Evolutionary conservation across 73 alveolate genomes (phyloP).

Genomic region (Breviolum minutum): DNA sequence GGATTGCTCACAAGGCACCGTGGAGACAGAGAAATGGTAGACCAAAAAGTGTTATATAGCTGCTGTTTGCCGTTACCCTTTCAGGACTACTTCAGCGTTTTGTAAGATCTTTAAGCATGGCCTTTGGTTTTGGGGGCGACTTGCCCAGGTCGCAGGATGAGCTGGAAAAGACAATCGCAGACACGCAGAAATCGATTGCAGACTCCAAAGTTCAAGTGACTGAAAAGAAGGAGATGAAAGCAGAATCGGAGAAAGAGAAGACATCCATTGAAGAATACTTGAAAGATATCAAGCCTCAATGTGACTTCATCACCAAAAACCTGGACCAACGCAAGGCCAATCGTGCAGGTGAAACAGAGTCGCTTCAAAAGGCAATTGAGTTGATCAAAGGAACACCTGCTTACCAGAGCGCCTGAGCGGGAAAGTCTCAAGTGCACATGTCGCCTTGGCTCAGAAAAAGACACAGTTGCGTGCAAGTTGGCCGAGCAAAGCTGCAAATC

Average conservation of each 20-base stretch:
- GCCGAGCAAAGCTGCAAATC: no score
- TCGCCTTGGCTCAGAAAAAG: no score
- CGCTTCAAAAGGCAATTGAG: slow-evolving; percentile 4
- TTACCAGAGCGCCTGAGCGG: slow-evolving; percentile 9
- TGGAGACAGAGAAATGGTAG: background rate
- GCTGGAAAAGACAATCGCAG: background rate
- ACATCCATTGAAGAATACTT: background rate
- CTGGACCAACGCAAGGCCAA: slow-evolving; percentile 51
- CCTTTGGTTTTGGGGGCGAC: background rate
- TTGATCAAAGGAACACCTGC: slow-evolving; percentile 26
- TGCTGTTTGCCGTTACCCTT: no score
- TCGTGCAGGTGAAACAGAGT: slow-evolving; percentile 32
- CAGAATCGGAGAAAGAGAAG: background rate
- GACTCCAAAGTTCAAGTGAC: slow-evolving; percentile 1
- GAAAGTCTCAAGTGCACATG: no score
- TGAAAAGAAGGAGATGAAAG: slow-evolving; percentile 12
- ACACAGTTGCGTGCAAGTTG: no score
- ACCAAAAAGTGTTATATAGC: no score
- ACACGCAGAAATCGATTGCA: slow-evolving; percentile 6
- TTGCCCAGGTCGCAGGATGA: background rate
- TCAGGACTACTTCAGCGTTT: no score
- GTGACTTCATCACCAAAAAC: slow-evolving; percentile 37
- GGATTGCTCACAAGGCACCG: background rate
- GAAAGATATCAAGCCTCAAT: slow-evolving; percentile 11
- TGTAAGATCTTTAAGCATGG: background rate